Evolutionary conservation across 495 filamentous ascomycete genomes (phyloP).

Genomic region (Podospora fimiseda): DNA sequence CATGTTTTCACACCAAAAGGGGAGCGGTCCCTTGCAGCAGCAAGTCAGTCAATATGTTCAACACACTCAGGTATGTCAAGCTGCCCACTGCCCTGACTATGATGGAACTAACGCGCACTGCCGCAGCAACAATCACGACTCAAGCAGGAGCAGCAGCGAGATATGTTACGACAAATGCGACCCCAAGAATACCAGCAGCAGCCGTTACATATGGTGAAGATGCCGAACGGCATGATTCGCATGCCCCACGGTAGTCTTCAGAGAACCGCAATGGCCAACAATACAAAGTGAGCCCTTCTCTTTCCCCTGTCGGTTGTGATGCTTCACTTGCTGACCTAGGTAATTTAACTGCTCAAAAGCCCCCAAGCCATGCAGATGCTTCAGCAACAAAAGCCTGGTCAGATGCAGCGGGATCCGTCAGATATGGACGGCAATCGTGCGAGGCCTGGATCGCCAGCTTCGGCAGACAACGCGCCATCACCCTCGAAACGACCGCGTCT

Average conservation of each 20-base stretch:
- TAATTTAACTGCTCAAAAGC: conserved; percentile 10
- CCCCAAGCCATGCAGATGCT: conserved; percentile 64
- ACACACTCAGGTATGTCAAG: conserved; percentile 68
- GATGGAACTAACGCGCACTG: conserved; percentile 14
- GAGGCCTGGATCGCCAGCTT: conserved; percentile 73
- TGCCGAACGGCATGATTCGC: conserved; percentile 42
- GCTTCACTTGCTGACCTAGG: not conserved
- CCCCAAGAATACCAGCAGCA: conserved; percentile 46
- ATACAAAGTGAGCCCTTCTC: conserved; percentile 52
- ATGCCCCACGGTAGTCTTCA: conserved; percentile 50
- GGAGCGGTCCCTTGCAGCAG: conserved; percentile 45
- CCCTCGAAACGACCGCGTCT: conserved; percentile 88
- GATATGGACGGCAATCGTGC: conserved; percentile 80
- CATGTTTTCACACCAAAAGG: conserved; percentile 72
- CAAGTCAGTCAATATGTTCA: conserved; percentile 61
- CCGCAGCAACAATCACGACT: conserved; percentile 59
- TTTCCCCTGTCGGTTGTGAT: not conserved
- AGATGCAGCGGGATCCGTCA: conserved; percentile 80
- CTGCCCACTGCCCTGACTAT: not conserved
- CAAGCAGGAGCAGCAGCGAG: conserved; percentile 59
- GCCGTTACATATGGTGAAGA: conserved; percentile 47
- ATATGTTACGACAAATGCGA: conserved; percentile 61
- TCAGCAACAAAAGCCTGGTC: conserved; percentile 54
- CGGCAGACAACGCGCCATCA: conserved; percentile 82
- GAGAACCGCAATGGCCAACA: conserved; percentile 73